Evolutionary conservation across 139 green algal genomes (phyloP), one percentile per base, ranked within the genome.

Genomic region (Tetradesmus lagerheimii): DNA sequence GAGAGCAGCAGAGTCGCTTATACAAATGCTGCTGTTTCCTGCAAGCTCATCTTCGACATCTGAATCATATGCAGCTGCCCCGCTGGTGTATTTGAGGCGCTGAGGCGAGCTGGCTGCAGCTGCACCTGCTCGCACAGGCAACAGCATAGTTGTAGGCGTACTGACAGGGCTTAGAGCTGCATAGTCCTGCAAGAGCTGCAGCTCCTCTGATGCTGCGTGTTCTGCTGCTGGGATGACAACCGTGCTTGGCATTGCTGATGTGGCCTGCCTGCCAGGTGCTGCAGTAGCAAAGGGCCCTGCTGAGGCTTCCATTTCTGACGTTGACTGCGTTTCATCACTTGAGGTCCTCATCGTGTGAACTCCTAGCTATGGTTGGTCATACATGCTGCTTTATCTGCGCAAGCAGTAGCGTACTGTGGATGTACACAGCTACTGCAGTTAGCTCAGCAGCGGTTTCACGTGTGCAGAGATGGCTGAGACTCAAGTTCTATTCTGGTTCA

Each of bases 81-180:
- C 27, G 37, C 80, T 74, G 8, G n/a, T 31, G 31, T 86, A 86
- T 16, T 86, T 41, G 11, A 31, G 43, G 29, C 80, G 80, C 18
- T 86, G 45, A 34, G 45, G 80, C 9, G 45, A 62, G 14, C 12
- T 43, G 15, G 9, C 39, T 4, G 0, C 29, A 41, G 45, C 25
- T 74, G 45, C 43, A 71, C 57, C 34, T 86, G 80, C 43, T 23
- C 18, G 80, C 80, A 86, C 11, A 4, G 80, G 80, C 14, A 86
- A 47, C 80, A 86, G 45, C 45, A 86, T 86, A 43, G 45, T 31
- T 6, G 80, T 4, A 18, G 80, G 80, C 15, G 27, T 66, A 31
- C 27, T 85, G 34, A 38, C 41, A 66, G 41, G 25, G 43, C 43
- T 66, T 14, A 50, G 6, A 16, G 4, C 34, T 47, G 37, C 29